Evolutionary conservation across 2,329 filamentous ascomycete species (phyloP).

Genomic region (Xylariaceae sp.): DNA sequence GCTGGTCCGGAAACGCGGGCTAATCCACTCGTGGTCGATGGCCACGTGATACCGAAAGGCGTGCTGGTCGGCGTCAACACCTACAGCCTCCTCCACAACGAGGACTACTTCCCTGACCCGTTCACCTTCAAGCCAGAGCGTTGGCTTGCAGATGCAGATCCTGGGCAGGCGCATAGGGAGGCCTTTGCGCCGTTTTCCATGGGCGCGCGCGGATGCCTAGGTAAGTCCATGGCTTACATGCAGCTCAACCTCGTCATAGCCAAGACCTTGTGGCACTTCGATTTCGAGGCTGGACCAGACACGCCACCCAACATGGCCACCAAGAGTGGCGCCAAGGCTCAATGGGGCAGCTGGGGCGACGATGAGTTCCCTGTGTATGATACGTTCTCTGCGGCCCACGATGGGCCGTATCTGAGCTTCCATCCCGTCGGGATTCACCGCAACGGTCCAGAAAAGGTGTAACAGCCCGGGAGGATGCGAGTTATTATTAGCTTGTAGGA

Average conservation of each 20-base stretch:
- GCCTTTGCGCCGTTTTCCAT: neutral
- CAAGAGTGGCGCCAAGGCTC: neutral
- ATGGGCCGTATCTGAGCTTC: conserved; percentile 1
- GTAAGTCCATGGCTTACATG: conserved; percentile 2
- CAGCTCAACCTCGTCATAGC: conserved; percentile 1
- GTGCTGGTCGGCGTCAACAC: conserved; percentile 3
- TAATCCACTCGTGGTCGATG: conserved; percentile 5
- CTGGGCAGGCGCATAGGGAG: neutral
- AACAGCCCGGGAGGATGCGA: no score
- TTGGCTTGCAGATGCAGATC: neutral
- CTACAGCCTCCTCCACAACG: conserved; percentile 5
- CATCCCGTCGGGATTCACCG: neutral
- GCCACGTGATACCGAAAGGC: conserved; percentile 6
- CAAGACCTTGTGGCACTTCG: conserved; percentile 3
- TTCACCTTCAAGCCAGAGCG: conserved; percentile 3
- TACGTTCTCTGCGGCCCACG: neutral
- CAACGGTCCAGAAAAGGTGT: no score
- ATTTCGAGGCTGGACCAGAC: no score
- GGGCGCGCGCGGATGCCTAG: neutral
- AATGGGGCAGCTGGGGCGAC: neutral
- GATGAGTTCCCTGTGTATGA: neutral
- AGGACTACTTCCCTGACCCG: conserved; percentile 5
- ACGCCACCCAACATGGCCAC: no score
- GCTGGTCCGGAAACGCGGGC: no score
- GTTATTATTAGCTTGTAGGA: no score